Evolutionary conservation across 176 grass and related monocot species (phyloP).

Genomic region (Eremochloa ophiuroides): DNA sequence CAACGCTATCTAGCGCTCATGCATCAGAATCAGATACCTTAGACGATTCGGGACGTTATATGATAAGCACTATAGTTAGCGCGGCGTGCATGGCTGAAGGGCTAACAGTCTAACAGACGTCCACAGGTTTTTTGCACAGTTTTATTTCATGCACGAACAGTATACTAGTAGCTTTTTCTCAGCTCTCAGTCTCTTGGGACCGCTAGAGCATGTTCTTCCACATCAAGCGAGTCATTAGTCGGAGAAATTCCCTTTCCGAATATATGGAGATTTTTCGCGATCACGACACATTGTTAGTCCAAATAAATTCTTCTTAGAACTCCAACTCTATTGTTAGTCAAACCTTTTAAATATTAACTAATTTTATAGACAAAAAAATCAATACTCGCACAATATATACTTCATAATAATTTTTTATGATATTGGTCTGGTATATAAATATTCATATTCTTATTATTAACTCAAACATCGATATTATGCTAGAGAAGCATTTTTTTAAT

Average conservation of each 20-base stretch:
- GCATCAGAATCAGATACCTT: slow-evolving; percentile 46
- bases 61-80: background rate
- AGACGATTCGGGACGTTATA: slow-evolving; percentile 26
- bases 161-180: background rate
- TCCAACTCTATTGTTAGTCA: background rate
- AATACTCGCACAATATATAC: background rate
- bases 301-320: background rate
- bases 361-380: background rate
- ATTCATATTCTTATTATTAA: background rate
- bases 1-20: background rate
- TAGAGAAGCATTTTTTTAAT: no score
- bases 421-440: background rate
- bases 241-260: background rate
- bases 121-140: background rate
- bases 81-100: background rate
- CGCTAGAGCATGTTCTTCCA: slow-evolving; percentile 17
- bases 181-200: no score
- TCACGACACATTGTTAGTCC: background rate
- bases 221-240: background rate
- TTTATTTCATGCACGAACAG: background rate
- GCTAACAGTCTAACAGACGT: background rate
- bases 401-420: background rate
- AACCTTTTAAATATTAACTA: background rate
- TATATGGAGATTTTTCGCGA: background rate
- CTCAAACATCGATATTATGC: background rate